Conservation (phyloP, 192 early-diverging fungal species). For the Cetraspora pellucida region DNA sequence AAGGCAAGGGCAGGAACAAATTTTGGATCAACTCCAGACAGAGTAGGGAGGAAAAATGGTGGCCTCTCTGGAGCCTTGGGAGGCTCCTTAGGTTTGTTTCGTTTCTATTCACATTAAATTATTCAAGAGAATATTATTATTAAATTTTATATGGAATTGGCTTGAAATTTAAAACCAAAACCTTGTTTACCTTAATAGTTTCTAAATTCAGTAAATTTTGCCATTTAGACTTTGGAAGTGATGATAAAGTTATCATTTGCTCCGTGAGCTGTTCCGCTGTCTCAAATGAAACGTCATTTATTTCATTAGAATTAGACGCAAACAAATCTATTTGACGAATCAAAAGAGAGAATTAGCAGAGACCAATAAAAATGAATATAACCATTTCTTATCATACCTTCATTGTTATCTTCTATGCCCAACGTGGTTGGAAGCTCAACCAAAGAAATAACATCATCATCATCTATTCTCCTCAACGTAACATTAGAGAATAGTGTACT, state of each 20-base stretch:
- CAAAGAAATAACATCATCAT: constrained; percentile 52
- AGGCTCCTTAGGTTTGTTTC: constrained; percentile 88
- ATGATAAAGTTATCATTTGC: constrained; percentile 85
- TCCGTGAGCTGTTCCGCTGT: constrained; percentile 69
- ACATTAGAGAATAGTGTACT: constrained; percentile 76
- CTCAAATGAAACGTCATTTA: constrained; percentile 40
- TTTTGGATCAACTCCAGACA: constrained; percentile 69
- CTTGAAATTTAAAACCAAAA: not conserved
- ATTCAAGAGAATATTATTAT: not conserved
- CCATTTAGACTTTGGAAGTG: constrained; percentile 83
- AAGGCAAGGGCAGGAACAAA: constrained; percentile 55
- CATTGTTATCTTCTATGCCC: constrained; percentile 56
- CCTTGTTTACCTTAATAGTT: constrained; percentile 69
- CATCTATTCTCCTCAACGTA: constrained; percentile 64
- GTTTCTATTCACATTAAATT: constrained; percentile 51
- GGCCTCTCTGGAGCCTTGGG: constrained; percentile 88
- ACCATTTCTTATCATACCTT: constrained; percentile 36
- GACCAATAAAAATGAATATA: constrained; percentile 1
- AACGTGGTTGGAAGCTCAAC: constrained; percentile 65
- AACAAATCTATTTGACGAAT: constrained; percentile 1
- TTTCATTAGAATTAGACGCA: constrained; percentile 40
- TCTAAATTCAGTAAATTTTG: constrained; percentile 89
- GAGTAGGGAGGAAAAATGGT: constrained; percentile 91
- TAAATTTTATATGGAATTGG: not conserved
- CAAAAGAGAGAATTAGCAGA: not conserved